Base-by-base conservation (phyloP, 2,329 filamentous ascomycete genomes). In the Monosporascus sp. region DNA sequence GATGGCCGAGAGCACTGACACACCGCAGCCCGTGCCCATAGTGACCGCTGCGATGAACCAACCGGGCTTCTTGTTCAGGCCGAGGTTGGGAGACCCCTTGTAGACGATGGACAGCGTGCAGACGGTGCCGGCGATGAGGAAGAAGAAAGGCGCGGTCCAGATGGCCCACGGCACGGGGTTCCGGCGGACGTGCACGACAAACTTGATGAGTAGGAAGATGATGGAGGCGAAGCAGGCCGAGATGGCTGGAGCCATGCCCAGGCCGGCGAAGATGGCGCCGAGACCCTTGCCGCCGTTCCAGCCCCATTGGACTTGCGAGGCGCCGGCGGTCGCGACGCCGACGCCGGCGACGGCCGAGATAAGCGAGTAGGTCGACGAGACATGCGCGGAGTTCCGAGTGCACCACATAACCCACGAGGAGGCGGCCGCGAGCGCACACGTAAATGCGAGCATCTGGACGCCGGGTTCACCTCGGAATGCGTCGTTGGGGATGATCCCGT, bases 391-490 rank as follows among this genome's bases (percentile, higher is more conserved):
- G 76, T 90, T 78, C 47, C 78, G 77, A 1, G 87, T 91, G 70
- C 87, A 90, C 86, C 86, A 90, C 86, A 89, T 90, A 47, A 91
- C 86, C 87, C 87, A 91, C 9, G 78, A 74, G 1, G 85, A 84
- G 49, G 86, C 84, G 61, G 77, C 86, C 17, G 83, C 84, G 1
- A 83, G 75, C 24, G 84, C 82, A 56, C 81, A 85, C 35, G 82
- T 79, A 64, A 87, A 86, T 52, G 85, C 85, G 49, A 88, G 77
- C 70, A 88, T 80, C 72, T 87, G 85, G 20, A 88, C 84, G 38
- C 80, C 81, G 37, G 85, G 79, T 62, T 88, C 79, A 54, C 71
- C 75, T 1, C 72, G 61, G 72, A 88, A 88, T 54, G 83, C 78
- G 0, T 65, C 55, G 66, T 70, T 75, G 51, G 84, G 83, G 57